Percentiles rank a stretch among this genome's conserved stretches.
phyloP scores from a whole-genome alignment of 305 asterid species.

The Ilex paraguariensis region DNA sequence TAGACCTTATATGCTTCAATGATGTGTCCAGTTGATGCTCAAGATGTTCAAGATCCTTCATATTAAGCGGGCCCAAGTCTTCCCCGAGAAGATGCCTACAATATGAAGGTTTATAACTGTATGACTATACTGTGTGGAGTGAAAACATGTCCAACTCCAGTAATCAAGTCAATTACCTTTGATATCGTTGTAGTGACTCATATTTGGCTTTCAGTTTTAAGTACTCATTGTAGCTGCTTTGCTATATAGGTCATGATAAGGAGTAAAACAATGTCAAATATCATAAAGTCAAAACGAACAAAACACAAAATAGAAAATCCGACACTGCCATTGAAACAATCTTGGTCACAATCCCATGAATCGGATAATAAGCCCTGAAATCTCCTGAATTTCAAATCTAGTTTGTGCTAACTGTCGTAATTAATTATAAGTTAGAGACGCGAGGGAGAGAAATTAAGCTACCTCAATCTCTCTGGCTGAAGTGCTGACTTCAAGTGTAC shows the following conservation, averaged over 20 bases:
- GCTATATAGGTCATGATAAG: constrained; percentile 33
- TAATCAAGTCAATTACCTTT: constrained; percentile 44
- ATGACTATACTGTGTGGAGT: too few species aligned
- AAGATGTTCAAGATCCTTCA: constrained; percentile 80
- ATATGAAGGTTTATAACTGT: background rate
- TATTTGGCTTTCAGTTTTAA: constrained; percentile 68
- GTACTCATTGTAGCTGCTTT: constrained; percentile 86
- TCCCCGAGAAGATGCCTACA: constrained; percentile 94
- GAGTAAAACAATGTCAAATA: too few species aligned
- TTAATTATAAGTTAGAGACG: too few species aligned
- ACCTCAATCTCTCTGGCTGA: constrained; percentile 78
- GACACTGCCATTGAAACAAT: too few species aligned
- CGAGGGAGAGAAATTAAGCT: background rate
- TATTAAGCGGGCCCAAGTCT: constrained; percentile 79
- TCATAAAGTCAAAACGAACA: too few species aligned
- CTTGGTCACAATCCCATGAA: too few species aligned
- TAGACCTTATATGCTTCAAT: constrained; percentile 82
- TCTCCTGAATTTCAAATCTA: too few species aligned
- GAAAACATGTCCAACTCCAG: background rate
- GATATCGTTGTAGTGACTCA: constrained; percentile 85
- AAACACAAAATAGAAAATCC: too few species aligned
- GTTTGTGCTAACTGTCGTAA: too few species aligned
- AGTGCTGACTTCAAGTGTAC: constrained; percentile 64
- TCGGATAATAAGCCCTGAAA: too few species aligned
- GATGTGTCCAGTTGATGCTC: constrained; percentile 84